These are phyloP conservation scores for Mantamonas sphyraenae DNA, from an alignment of 78 protist species.

Conservation along the genomic window DNA sequence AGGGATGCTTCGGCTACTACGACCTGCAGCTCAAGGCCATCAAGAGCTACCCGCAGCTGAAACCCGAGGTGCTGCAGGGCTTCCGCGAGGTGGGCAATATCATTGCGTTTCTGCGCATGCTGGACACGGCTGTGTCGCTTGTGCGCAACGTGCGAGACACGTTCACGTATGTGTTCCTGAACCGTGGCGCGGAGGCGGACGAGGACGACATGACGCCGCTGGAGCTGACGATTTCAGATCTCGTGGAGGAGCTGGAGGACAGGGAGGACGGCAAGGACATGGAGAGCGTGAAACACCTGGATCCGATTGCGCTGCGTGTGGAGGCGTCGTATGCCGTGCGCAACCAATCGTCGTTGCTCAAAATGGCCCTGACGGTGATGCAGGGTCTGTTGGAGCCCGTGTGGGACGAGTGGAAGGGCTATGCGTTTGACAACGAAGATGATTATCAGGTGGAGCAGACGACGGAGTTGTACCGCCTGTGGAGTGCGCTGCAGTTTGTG, in stretches of 20 bases:
- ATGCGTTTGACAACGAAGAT: constrained; percentile 48
- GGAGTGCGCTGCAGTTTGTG: constrained; percentile 66
- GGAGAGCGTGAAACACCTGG: neutral
- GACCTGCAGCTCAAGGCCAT: constrained; percentile 41
- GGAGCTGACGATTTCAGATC: neutral
- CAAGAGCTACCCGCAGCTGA: constrained; percentile 51
- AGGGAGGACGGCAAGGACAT: neutral
- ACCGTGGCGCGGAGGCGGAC: neutral
- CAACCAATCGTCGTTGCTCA: no score
- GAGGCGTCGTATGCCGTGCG: neutral
- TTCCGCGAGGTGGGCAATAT: constrained; percentile 74
- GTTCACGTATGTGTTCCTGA: neutral
- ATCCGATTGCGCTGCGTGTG: neutral
- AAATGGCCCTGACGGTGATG: neutral
- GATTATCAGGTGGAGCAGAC: constrained; percentile 40
- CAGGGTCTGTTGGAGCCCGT: neutral
- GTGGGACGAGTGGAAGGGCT: constrained; percentile 39
- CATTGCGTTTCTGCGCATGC: constrained; percentile 33
- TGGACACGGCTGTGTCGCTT: constrained; percentile 30
- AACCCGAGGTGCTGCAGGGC: constrained; percentile 63
- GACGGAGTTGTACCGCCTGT: constrained; percentile 63
- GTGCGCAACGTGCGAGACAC: neutral
- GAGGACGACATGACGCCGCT: neutral
- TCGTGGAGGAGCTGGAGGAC: neutral
- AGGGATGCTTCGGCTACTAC: constrained; percentile 60